phyloP scores from a whole-genome alignment of 2,329 filamentous ascomycete species.

The Aspergillus tamarii region DNA sequence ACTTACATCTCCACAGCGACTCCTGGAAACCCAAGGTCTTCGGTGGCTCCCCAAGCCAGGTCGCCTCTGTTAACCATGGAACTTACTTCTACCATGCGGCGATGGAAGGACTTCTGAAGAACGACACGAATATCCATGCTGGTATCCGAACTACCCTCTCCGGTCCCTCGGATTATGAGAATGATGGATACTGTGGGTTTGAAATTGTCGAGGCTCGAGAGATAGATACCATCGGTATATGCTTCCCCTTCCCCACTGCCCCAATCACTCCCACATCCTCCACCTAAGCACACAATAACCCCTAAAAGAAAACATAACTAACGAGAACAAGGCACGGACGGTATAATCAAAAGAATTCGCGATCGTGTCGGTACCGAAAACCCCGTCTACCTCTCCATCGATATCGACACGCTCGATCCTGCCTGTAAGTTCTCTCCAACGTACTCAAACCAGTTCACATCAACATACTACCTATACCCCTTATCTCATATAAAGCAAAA shows the following conservation, averaged over 20 bases:
- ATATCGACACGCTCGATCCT: constrained; percentile 31
- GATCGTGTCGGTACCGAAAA: constrained; percentile 20
- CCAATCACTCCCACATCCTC: no score
- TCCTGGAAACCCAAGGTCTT: constrained; percentile 84
- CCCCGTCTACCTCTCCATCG: constrained; percentile 36
- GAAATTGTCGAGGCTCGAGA: constrained; percentile 28
- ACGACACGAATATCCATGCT: constrained; percentile 29
- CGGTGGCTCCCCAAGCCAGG: constrained; percentile 75
- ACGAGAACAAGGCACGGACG: constrained; percentile 6
- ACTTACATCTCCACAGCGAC: constrained; percentile 35
- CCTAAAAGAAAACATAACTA: neutral
- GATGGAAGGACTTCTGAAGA: constrained; percentile 28
- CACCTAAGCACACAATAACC: no score
- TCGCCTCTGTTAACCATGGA: constrained; percentile 46
- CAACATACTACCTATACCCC: neutral
- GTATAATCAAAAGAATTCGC: constrained; percentile 24
- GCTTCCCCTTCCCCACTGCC: no score
- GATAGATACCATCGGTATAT: constrained; percentile 29
- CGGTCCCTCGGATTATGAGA: constrained; percentile 27
- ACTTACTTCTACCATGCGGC: constrained; percentile 33
- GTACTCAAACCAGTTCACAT: neutral
- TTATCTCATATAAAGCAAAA: neutral
- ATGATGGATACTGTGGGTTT: constrained; percentile 26
- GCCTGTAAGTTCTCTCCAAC: neutral
- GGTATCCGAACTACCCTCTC: constrained; percentile 30